Base-by-base conservation (phyloP, 176 grass and related monocot genomes). In the Triticum aestivum region DNA sequence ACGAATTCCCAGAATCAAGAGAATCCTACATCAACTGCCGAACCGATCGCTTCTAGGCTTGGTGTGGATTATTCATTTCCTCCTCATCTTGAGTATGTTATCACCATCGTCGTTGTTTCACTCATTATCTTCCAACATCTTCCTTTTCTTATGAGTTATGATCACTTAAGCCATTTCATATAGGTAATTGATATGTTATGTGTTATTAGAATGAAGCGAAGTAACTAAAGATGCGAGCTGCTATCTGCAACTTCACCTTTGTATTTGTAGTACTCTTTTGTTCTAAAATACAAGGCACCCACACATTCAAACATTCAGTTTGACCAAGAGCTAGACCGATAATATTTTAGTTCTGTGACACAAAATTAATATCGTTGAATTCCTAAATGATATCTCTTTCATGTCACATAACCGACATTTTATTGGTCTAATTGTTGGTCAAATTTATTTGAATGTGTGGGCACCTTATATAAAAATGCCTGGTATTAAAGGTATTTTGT, bases 31-130 rank as follows among this genome's bases (percentile, higher is more conserved):
- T 61, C 77, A 11, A 77, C 17, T 75, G 72, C 92, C 72, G 96
- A 98, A 83, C 90, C 90, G 17, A 94, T 98, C 63, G 91, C 91
- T 61, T 82, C 93, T 54, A 95, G 79, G 65, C 96, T 95, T 80
- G 93, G 96, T 59, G 90, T 98, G 73, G 93, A 98, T 52, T 98
- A 95, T 65, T 86, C 96, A 34, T 95, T 98, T 86, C 96, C 96
- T 75, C 91, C 96, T 27, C 88, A 95, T 81, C 96, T 98, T 7
- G 90, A 95, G 96, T 98, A 98, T 84, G 91, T 81, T 63, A 52
- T 85, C 11, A 0, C 10, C 54, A 18, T 44, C 42, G 27, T 73
- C 5, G 62, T 29, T 67, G 26, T 84, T 56, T 23, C 21, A 68
- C 38, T 42, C 9, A 56, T 67, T 44, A 54, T 66, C 34, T 38